A percentile compares a stretch with the other conserved stretches of the same genome.
phyloP scores from a whole-genome alignment of 2,329 filamentous ascomycete genomes.

The Claviceps arundinis region DNA sequence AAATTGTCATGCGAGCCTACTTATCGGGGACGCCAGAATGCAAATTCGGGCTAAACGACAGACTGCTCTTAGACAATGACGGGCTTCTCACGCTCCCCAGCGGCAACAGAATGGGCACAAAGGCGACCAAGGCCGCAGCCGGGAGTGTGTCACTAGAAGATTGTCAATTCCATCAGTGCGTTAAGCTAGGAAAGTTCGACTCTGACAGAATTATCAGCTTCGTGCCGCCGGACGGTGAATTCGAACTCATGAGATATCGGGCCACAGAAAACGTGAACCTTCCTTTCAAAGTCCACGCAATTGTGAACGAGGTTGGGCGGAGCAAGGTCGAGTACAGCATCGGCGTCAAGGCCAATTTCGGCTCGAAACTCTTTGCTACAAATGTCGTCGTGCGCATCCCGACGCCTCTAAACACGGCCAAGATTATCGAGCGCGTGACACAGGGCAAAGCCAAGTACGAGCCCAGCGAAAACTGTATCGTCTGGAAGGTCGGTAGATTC shows the following conservation, averaged over 20 bases:
- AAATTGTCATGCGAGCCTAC: conserved; percentile 98
- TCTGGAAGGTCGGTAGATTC: conserved; percentile 99
- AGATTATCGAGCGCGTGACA: conserved; percentile 81
- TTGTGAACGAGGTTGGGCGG: conserved; percentile 93
- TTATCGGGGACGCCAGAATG: conserved; percentile 93
- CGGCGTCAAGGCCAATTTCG: conserved; percentile 93
- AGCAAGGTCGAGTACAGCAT: conserved; percentile 99
- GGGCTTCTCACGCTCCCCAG: conserved; percentile 51
- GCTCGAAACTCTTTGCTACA: conserved; percentile 88
- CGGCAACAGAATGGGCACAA: conserved; percentile 67
- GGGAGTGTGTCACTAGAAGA: conserved; percentile 94
- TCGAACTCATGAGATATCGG: conserved; percentile 97
- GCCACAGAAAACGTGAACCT: conserved; percentile 97
- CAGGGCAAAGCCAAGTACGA: conserved; percentile 98
- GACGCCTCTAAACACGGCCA: conserved; percentile 90
- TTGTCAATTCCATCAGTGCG: conserved; percentile 97
- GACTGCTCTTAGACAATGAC: conserved; percentile 75
- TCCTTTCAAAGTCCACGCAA: conserved; percentile 96
- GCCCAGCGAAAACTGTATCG: conserved; percentile 92
- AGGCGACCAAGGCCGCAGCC: conserved; percentile 88
- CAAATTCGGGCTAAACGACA: conserved; percentile 96
- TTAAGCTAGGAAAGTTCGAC: conserved; percentile 94
- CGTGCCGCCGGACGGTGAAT: conserved; percentile 91
- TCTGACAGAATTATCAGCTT: conserved; percentile 94
- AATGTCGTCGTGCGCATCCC: conserved; percentile 92